phyloP scores from a whole-genome alignment of 1,284 basidiomycete genomes.

The Schizophyllum amplum region DNA sequence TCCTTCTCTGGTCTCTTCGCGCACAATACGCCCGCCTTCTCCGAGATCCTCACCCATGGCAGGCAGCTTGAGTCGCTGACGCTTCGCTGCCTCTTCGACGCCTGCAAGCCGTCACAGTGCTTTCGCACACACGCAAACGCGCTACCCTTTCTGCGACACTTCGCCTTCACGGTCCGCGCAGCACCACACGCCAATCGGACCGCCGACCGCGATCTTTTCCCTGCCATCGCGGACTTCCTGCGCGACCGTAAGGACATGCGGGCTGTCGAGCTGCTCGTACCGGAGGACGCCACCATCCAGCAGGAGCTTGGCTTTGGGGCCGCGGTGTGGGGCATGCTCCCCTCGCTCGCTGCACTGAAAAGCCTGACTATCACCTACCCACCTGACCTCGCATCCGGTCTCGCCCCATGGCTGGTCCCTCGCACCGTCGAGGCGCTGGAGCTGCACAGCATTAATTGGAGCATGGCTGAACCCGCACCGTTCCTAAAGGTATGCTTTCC shows the following conservation, averaged over 20 bases:
- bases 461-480: conserved; percentile 27
- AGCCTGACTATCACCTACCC: conserved; percentile 55
- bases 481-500: conserved; percentile 26
- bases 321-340: conserved; percentile 62
- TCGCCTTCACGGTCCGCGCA: conserved; percentile 42
- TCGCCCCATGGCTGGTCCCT: conserved; percentile 64
- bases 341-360: conserved; percentile 40
- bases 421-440: conserved; percentile 44
- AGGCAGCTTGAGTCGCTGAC: conserved; percentile 54
- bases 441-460: conserved; percentile 33
- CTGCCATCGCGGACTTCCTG: conserved; percentile 58
- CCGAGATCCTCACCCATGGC: conserved; percentile 50
- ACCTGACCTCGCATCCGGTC: conserved; percentile 48
- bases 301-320: conserved; percentile 56
- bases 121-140: conserved; percentile 34
- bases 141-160: conserved; percentile 56
- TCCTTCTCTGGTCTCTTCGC: conserved; percentile 53
- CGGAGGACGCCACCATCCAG: conserved; percentile 36
- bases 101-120: conserved; percentile 28
- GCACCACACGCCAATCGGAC: conserved; percentile 31
- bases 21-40: conserved; percentile 38
- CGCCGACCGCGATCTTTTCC: conserved; percentile 54
- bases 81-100: conserved; percentile 31
- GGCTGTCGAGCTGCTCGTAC: conserved; percentile 44
- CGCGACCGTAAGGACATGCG: conserved; percentile 45